A percentile compares a stretch with the other conserved stretches of the same genome.
These are phyloP conservation scores for Colletotrichum sp. DNA, from an alignment of 2,329 filamentous ascomycete species.

Conservation along the genomic window DNA sequence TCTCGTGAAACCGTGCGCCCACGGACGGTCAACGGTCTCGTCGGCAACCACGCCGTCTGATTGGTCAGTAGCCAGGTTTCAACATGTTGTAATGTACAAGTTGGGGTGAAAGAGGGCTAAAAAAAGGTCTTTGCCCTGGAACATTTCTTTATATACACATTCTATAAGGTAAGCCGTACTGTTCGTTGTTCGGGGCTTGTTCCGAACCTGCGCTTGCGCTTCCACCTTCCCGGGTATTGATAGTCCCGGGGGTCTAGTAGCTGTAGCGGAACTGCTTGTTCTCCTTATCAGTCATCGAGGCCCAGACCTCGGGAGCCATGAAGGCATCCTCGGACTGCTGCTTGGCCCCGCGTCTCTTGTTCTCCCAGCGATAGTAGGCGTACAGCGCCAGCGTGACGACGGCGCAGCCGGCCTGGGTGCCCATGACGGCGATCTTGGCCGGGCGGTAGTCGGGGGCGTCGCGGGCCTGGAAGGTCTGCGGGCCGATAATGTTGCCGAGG, in stretches of 20 bases:
- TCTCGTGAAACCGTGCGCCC: not conserved
- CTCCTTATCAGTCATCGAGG: conserved; percentile 58
- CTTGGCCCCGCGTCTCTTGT: conserved; percentile 37
- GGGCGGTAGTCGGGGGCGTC: conserved; percentile 57
- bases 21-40: not conserved
- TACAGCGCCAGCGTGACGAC: conserved; percentile 47
- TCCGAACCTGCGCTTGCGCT: not conserved
- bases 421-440: conserved; percentile 60
- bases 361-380: conserved; percentile 55
- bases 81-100: not conserved
- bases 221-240: not conserved
- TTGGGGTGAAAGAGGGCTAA: not conserved
- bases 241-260: conserved; percentile 31
- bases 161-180: not conserved
- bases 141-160: not conserved
- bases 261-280: conserved; percentile 62
- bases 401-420: conserved; percentile 49
- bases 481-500: conserved; percentile 60
- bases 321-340: conserved; percentile 42
- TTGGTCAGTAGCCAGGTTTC: not conserved
- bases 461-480: conserved; percentile 57
- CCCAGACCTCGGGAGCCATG: conserved; percentile 47
- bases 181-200: not conserved
- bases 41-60: not conserved
- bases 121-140: not conserved